These are phyloP conservation scores for Tricholoma flavovirens DNA, from an alignment of 768 basidiomycete species.

Conservation along the genomic window DNA sequence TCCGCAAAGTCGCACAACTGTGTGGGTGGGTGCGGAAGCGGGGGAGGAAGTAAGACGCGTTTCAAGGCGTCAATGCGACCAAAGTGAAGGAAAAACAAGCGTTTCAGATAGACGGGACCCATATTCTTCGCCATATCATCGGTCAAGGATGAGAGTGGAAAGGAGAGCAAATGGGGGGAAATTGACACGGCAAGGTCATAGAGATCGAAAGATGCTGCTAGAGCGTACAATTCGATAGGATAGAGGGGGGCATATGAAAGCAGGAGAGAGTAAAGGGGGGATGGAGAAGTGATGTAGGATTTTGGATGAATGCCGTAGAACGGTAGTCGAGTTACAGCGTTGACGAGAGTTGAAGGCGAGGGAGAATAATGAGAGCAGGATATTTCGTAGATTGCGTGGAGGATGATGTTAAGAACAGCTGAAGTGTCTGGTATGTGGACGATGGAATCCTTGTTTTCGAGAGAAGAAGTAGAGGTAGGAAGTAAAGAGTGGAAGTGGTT, in stretches of 20 bases:
- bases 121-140: conserved; percentile 68
- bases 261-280: conserved; percentile 54
- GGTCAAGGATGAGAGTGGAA: conserved; percentile 58
- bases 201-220: conserved; percentile 62
- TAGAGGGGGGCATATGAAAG: conserved; percentile 61
- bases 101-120: conserved; percentile 72
- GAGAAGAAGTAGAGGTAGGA: conserved; percentile 29
- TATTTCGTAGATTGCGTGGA: conserved; percentile 69
- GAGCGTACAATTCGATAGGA: conserved; percentile 68
- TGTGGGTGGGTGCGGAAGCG: conserved; percentile 71
- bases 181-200: conserved; percentile 71
- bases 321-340: conserved; percentile 50
- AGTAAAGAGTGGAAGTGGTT: conserved; percentile 62
- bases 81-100: conserved; percentile 79
- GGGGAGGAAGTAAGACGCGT: conserved; percentile 68
- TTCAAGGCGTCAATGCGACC: conserved; percentile 80
- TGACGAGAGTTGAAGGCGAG: conserved; percentile 49
- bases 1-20: conserved; percentile 62
- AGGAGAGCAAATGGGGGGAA: conserved; percentile 70
- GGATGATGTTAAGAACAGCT: conserved; percentile 59
- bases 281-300: conserved; percentile 40
- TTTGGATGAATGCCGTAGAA: conserved; percentile 56
- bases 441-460: conserved; percentile 46
- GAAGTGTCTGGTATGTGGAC: conserved; percentile 57
- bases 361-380: conserved; percentile 74